Conservation (phyloP, 1,284 basidiomycete genomes). For the Cryptococcus sp. region DNA sequence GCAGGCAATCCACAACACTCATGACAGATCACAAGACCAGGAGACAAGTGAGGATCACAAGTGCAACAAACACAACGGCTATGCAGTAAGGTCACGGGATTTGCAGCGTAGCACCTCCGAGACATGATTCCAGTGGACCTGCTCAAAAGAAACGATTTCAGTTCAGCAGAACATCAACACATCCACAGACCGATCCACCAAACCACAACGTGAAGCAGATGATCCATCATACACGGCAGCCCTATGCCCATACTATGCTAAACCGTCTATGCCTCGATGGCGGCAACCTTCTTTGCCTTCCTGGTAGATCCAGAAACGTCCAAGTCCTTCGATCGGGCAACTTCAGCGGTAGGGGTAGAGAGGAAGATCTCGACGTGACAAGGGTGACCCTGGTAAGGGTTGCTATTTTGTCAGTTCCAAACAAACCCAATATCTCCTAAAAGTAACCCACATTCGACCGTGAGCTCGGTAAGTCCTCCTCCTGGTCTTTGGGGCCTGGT, state of each 20-base stretch:
- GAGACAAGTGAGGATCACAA: too few species aligned
- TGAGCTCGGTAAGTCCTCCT: conserved; percentile 99
- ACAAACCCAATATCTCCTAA: background rate
- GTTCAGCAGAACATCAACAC: too few species aligned
- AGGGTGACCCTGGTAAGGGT: conserved; percentile 85
- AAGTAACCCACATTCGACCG: conserved; percentile 63
- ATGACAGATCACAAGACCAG: too few species aligned
- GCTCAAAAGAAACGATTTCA: too few species aligned
- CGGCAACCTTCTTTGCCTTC: conserved; percentile 47
- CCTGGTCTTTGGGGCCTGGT: conserved; percentile 99
- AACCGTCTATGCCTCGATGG: conserved; percentile 48
- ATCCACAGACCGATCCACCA: too few species aligned
- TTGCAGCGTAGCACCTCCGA: too few species aligned
- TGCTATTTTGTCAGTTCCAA: conserved; percentile 41
- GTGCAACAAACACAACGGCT: too few species aligned
- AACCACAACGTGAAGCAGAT: conserved; percentile 27
- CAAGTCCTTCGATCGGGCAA: conserved; percentile 85
- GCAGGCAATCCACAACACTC: too few species aligned
- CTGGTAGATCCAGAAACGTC: conserved; percentile 48
- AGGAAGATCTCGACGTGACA: conserved; percentile 95
- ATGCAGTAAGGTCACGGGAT: too few species aligned
- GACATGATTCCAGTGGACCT: too few species aligned
- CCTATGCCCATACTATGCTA: conserved; percentile 21
- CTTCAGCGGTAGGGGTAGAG: conserved; percentile 68
- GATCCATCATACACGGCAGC: conserved; percentile 43